Evolutionary conservation across 2,329 filamentous ascomycete species (phyloP).

Genomic region (Nemania diffusa): DNA sequence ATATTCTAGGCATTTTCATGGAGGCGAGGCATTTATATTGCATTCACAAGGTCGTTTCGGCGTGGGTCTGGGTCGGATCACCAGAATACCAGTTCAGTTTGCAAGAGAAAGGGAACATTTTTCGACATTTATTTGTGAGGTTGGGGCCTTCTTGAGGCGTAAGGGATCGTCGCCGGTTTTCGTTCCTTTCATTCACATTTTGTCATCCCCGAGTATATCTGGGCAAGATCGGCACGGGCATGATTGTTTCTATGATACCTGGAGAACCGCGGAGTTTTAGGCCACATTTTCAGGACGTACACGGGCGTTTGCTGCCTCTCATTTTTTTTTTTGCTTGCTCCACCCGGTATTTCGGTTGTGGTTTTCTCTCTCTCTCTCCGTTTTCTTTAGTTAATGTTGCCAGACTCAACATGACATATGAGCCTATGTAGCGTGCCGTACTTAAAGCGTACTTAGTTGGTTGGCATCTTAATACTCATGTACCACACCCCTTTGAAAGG

Average conservation of each 20-base stretch:
- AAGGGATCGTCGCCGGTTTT: conserved; percentile 14
- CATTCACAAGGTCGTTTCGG: conserved; percentile 38
- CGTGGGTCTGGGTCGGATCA: conserved; percentile 34
- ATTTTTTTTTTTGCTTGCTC: conserved; percentile 29
- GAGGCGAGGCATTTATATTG: conserved; percentile 36
- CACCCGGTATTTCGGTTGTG: not conserved
- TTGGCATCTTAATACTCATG: conserved; percentile 42
- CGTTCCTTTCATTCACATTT: conserved; percentile 21
- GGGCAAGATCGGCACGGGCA: conserved; percentile 32
- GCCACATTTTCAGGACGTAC: conserved; percentile 28
- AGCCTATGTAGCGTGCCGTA: conserved; percentile 47
- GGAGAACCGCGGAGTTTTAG: conserved; percentile 42
- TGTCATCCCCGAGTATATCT: conserved; percentile 32
- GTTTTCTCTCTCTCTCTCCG: not conserved
- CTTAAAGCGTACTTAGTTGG: conserved; percentile 37
- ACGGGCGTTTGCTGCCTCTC: conserved; percentile 22
- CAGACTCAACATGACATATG: conserved; percentile 28
- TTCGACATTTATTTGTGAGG: conserved; percentile 6
- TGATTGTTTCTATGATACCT: conserved; percentile 46
- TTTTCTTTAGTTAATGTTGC: not conserved
- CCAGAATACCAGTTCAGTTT: conserved; percentile 28
- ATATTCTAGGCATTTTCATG: conserved; percentile 35
- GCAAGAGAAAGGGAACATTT: conserved; percentile 19
- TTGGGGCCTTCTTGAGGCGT: conserved; percentile 21
- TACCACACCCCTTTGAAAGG: conserved; percentile 28